Evolutionary conservation across 1,139 yeast species (phyloP).

Genomic region (Kodamaea arcana): DNA sequence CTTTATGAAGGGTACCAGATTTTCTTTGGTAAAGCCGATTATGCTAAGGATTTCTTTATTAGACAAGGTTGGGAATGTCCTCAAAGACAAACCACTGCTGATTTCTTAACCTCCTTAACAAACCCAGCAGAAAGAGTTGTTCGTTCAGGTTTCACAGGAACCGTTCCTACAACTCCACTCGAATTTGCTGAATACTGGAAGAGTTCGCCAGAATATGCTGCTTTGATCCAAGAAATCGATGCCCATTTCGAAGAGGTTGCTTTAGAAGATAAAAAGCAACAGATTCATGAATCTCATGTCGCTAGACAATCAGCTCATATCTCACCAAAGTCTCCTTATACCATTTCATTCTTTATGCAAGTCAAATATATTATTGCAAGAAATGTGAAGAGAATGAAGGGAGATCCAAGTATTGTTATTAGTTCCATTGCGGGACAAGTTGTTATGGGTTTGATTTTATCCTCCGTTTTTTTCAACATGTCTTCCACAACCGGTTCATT

Average conservation of each 20-base stretch:
- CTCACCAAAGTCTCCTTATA: slow-evolving; percentile 55
- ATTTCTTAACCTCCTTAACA: slow-evolving; percentile 55
- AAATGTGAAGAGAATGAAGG: slow-evolving; percentile 58
- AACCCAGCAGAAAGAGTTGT: slow-evolving; percentile 49
- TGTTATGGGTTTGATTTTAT: slow-evolving; percentile 68
- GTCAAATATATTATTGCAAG: slow-evolving; percentile 55
- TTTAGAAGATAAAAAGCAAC: slow-evolving; percentile 16
- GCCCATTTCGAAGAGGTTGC: slow-evolving; percentile 20
- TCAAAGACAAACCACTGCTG: slow-evolving; percentile 56
- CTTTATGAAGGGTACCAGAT: slow-evolving; percentile 27
- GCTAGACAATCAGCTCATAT: slow-evolving; percentile 56
- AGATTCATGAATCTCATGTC: slow-evolving; percentile 48
- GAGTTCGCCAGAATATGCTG: slow-evolving; percentile 48
- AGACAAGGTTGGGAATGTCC: slow-evolving; percentile 39
- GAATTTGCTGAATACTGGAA: slow-evolving; percentile 70
- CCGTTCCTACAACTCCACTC: slow-evolving; percentile 63
- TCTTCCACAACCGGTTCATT: slow-evolving; percentile 42
- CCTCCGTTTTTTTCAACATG: slow-evolving; percentile 72
- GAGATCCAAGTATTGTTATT: slow-evolving; percentile 63
- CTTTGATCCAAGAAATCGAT: slow-evolving; percentile 31
- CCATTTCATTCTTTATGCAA: slow-evolving; percentile 65
- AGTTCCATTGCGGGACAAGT: slow-evolving; percentile 60
- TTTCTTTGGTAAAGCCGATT: slow-evolving; percentile 18
- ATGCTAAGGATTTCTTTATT: slow-evolving; percentile 21
- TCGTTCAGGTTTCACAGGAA: slow-evolving; percentile 49